These are phyloP conservation scores for Chenopodium suecicum DNA, from an alignment of 148 eudicot species.

Conservation along the genomic window DNA sequence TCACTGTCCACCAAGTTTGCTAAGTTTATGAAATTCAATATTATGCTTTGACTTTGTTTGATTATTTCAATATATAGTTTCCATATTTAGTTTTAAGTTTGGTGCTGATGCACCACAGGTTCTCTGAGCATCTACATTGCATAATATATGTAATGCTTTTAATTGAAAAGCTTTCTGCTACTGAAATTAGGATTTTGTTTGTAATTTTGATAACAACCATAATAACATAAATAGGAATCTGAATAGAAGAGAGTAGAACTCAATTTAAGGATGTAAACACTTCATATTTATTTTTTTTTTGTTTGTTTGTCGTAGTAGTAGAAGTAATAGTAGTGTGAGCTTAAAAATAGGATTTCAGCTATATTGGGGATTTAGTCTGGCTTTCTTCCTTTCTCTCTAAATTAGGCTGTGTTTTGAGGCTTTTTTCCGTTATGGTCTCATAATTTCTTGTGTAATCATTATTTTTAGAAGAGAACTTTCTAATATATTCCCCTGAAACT, in stretches of 20 bases:
- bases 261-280: background rate
- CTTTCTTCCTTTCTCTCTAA: too few species aligned
- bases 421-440: background rate
- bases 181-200: background rate
- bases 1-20: background rate
- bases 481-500: background rate
- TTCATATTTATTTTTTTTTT: background rate
- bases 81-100: too few species aligned
- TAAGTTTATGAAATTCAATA: background rate
- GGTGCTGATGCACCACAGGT: background rate
- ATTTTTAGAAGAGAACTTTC: background rate
- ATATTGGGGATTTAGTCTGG: background rate
- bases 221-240: background rate
- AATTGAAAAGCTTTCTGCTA: background rate
- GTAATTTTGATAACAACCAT: background rate
- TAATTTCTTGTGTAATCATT: background rate
- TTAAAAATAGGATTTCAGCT: background rate
- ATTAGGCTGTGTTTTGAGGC: background rate
- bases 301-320: too few species aligned
- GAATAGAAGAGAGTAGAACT: background rate
- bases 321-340: background rate
- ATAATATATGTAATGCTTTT: background rate
- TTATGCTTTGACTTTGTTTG: background rate
- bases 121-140: background rate
- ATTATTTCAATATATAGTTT: background rate